phyloP scores from a whole-genome alignment of 805 yeast genomes.

The Komagataella ulmi region DNA sequence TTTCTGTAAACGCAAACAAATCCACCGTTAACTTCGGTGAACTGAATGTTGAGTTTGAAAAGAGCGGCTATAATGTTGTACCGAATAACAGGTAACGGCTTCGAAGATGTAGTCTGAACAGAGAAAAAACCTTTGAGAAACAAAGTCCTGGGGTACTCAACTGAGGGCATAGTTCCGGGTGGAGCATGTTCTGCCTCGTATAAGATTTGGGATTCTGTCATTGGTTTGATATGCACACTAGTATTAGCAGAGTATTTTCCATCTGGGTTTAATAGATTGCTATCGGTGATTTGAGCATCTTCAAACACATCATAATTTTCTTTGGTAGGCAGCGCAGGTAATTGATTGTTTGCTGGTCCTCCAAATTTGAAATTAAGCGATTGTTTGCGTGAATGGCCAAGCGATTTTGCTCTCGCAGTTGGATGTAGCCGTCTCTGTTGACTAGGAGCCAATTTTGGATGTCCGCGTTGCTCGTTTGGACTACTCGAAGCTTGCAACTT shows the following conservation, averaged over 20 bases:
- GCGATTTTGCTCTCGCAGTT: slow-evolving; percentile 77
- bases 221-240: slow-evolving; percentile 11
- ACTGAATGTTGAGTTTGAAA: slow-evolving; percentile 64
- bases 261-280: slow-evolving; percentile 7
- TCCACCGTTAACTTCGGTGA: slow-evolving; percentile 87
- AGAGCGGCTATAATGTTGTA: slow-evolving; percentile 71
- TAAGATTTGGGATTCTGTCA: slow-evolving; percentile 35
- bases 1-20: slow-evolving; percentile 70
- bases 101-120: slow-evolving; percentile 90
- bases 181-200: slow-evolving; percentile 36
- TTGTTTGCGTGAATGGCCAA: slow-evolving; percentile 67
- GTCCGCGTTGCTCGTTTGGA: slow-evolving; percentile 3
- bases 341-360: slow-evolving; percentile 20
- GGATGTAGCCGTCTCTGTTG: slow-evolving; percentile 40
- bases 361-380: slow-evolving; percentile 33
- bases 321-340: slow-evolving; percentile 21
- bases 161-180: slow-evolving; percentile 81
- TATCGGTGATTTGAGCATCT: slow-evolving; percentile 32
- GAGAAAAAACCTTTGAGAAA: slow-evolving; percentile 89
- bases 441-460: neutral
- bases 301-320: slow-evolving; percentile 39
- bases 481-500: slow-evolving; percentile 1
- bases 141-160: slow-evolving; percentile 83
- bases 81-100: slow-evolving; percentile 79
- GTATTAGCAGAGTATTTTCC: neutral